phyloP scores from a whole-genome alignment of 306 rosid species.

The Trifolium subterraneum region DNA sequence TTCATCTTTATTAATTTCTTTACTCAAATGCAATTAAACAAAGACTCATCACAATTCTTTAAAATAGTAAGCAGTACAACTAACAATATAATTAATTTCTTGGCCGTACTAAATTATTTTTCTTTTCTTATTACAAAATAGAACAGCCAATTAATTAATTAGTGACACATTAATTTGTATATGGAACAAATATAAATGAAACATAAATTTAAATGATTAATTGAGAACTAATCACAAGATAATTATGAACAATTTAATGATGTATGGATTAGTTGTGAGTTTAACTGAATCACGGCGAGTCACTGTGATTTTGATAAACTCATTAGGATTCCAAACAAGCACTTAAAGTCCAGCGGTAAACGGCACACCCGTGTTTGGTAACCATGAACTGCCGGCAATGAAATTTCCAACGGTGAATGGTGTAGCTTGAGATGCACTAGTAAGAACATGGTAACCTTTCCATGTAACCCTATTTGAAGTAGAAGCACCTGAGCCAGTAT shows the following conservation, averaged over 20 bases:
- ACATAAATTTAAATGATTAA: neutral
- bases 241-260: neutral
- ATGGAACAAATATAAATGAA: neutral
- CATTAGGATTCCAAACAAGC: neutral
- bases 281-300: neutral
- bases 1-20: slow-evolving; percentile 15
- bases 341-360: slow-evolving; percentile 59
- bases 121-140: neutral
- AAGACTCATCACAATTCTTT: neutral
- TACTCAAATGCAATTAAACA: neutral
- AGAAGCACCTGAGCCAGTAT: slow-evolving; percentile 70
- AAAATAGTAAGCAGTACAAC: neutral
- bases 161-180: neutral
- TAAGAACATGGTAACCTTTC: slow-evolving; percentile 73
- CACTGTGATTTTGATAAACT: neutral
- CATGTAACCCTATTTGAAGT: slow-evolving; percentile 65
- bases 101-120: neutral
- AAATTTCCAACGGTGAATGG: slow-evolving; percentile 69
- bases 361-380: slow-evolving; percentile 67
- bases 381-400: slow-evolving; percentile 67
- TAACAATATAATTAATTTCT: neutral
- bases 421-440: slow-evolving; percentile 67
- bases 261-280: neutral
- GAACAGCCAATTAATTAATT: neutral
- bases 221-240: neutral